phyloP scores from a whole-genome alignment of 495 filamentous ascomycete genomes.

The Bacidia gigantensis region DNA sequence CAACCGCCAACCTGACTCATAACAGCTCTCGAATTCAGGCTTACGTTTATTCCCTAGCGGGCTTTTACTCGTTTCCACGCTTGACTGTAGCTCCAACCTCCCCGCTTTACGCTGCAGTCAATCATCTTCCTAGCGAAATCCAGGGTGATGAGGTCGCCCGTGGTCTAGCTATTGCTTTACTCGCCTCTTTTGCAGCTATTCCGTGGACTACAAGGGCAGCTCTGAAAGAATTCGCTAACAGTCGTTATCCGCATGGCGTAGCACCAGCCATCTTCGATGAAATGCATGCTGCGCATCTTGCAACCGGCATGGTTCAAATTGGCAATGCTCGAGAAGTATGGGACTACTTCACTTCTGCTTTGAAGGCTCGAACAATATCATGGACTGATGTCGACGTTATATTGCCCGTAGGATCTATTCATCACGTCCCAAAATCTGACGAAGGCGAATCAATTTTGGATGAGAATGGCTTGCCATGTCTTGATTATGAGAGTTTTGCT shows the following conservation, averaged over 20 bases:
- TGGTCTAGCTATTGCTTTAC: constrained; percentile 76
- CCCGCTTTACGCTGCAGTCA: constrained; percentile 86
- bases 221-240: constrained; percentile 24
- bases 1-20: constrained; percentile 67
- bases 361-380: constrained; percentile 62
- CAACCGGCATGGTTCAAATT: constrained; percentile 64
- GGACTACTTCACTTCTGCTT: constrained; percentile 50
- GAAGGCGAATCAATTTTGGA: constrained; percentile 43
- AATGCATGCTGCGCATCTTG: constrained; percentile 82
- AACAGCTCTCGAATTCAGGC: constrained; percentile 86
- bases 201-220: constrained; percentile 58
- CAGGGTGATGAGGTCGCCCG: constrained; percentile 87
- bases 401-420: constrained; percentile 60
- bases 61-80: constrained; percentile 74
- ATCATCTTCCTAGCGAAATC: constrained; percentile 79
- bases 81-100: constrained; percentile 86
- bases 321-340: constrained; percentile 63
- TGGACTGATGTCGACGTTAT: constrained; percentile 84
- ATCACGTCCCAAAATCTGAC: constrained; percentile 35
- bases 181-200: constrained; percentile 86
- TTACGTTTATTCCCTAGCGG: constrained; percentile 78
- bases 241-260: constrained; percentile 17
- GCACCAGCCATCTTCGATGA: constrained; percentile 67
- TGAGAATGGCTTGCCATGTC: constrained; percentile 42
- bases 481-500: constrained; percentile 62